Evolutionary conservation across 1,139 yeast species (phyloP), one percentile per base, ranked within the genome.

Genomic region (Yamadazyma diospyri): DNA sequence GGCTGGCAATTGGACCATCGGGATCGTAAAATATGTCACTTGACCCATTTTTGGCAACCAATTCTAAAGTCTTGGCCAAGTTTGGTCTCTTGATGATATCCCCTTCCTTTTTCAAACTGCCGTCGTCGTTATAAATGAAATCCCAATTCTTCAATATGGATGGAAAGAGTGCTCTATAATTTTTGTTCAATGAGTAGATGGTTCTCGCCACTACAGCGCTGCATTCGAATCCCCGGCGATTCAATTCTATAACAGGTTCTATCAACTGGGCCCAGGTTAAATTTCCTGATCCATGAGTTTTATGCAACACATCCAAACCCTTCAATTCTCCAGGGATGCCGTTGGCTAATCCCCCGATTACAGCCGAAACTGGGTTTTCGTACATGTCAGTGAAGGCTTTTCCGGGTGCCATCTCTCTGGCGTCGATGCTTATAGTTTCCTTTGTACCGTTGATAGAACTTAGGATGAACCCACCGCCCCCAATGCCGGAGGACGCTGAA

Each of bases 271-370:
- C 51, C 97, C 97, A 92, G 1, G 69, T 47, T 10, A 86, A 54
- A 6, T 65, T 67, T 0, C 94, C 94, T 10, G 87, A 78, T 0
- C 94, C 87, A 47, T 81, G 92, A 9, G 53, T 43, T 16, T 56
- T 48, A 53, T 61, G 77, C 21, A 94, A 64, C 30, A 69, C 73
- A 48, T 82, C 77, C 16, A 88, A 61, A 0, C 97, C 97, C 38
- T 79, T 80, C 30, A 92, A 51, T 52, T 92, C 97, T 6, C 97
- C 97, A 0, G 97, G 98, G 8, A 83, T 74, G 1, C 78, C 97
- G 12, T 80, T 78, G 0, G 96, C 87, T 16, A 86, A 62, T 0
- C 97, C 97, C 3, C 97, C 97, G 13, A 79, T 59, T 45, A 76
- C 74, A 0, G 95, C 73, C 11, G 68, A 57, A 0, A 55, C 32